Percentiles rank a stretch among this genome's conserved stretches.
These are phyloP conservation scores for Taphrina betulina DNA, from an alignment of 1,139 yeast species.

Conservation along the genomic window DNA sequence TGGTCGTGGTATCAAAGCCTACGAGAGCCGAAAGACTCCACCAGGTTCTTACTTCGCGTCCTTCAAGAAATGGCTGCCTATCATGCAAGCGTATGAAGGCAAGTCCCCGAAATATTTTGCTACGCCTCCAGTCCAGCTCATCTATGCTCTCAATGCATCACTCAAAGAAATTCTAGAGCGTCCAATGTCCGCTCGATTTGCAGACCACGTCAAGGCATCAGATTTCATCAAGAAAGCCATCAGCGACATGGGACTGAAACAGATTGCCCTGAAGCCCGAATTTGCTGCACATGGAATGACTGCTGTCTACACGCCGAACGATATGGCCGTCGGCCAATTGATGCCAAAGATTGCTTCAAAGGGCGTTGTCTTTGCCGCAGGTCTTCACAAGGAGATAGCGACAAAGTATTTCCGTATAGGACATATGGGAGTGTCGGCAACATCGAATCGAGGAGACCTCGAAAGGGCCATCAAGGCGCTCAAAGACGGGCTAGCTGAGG, in stretches of 20 bases:
- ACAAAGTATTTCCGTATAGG: conserved; percentile 89
- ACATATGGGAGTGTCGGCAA: conserved; percentile 80
- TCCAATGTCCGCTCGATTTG: conserved; percentile 62
- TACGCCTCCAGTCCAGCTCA: conserved; percentile 85
- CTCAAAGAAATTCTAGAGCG: conserved; percentile 64
- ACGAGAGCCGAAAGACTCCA: conserved; percentile 52
- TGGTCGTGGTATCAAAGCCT: conserved; percentile 69
- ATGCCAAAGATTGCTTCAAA: conserved; percentile 57
- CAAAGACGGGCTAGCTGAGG: conserved; percentile 47
- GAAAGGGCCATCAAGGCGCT: conserved; percentile 48
- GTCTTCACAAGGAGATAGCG: conserved; percentile 78
- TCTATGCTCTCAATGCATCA: conserved; percentile 77
- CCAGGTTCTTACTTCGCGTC: conserved; percentile 70
- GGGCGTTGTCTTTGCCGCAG: conserved; percentile 88
- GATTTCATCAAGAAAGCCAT: conserved; percentile 61
- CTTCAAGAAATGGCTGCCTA: conserved; percentile 81
- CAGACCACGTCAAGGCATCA: conserved; percentile 62
- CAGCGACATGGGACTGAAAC: conserved; percentile 59
- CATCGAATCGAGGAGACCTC: conserved; percentile 46
- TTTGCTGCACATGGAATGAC: conserved; percentile 86
- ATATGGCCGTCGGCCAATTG: conserved; percentile 65
- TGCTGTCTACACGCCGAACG: conserved; percentile 81
- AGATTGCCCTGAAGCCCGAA: conserved; percentile 59
- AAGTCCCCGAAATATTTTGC: conserved; percentile 87
- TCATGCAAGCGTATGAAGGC: conserved; percentile 81